A percentile compares a stretch with the other conserved stretches of the same genome.
Conservation (phyloP, 2,329 filamentous ascomycete genomes). For the Sphaceloma murrayae region DNA sequence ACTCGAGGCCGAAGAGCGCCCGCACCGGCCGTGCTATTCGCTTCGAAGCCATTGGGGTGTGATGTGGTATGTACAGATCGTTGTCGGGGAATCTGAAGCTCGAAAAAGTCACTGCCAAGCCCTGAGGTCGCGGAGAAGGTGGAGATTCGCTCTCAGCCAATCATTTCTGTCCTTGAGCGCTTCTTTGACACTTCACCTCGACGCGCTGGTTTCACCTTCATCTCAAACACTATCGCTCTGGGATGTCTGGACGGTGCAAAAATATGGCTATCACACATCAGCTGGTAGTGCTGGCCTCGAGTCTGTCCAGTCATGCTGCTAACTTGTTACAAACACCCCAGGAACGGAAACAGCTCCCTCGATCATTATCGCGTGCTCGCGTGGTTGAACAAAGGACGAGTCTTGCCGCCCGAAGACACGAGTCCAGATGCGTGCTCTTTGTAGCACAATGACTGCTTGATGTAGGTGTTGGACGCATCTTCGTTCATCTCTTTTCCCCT, state of each 20-base stretch:
- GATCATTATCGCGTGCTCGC: constrained; percentile 11
- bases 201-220: constrained; percentile 16
- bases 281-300: neutral
- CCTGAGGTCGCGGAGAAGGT: constrained; percentile 4
- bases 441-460: constrained; percentile 12
- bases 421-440: neutral
- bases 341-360: constrained; percentile 14
- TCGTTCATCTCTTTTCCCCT: constrained; percentile 2
- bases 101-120: constrained; percentile 16
- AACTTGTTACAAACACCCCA: neutral
- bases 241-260: neutral
- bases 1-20: constrained; percentile 14
- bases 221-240: constrained; percentile 8
- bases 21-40: constrained; percentile 15
- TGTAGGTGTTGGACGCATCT: constrained; percentile 9
- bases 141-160: constrained; percentile 14
- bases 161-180: neutral
- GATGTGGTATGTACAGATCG: neutral
- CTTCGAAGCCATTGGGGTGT: constrained; percentile 13
- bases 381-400: constrained; percentile 7
- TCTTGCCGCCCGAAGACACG: neutral
- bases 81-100: constrained; percentile 1
- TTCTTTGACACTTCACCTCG: constrained; percentile 8
- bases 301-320: neutral
- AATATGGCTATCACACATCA: neutral